A percentile compares a stretch with the other conserved stretches of the same genome.
Evolutionary conservation across 192 early-diverging fungal species (phyloP).

Genomic region (Spizellomyces sp.): DNA sequence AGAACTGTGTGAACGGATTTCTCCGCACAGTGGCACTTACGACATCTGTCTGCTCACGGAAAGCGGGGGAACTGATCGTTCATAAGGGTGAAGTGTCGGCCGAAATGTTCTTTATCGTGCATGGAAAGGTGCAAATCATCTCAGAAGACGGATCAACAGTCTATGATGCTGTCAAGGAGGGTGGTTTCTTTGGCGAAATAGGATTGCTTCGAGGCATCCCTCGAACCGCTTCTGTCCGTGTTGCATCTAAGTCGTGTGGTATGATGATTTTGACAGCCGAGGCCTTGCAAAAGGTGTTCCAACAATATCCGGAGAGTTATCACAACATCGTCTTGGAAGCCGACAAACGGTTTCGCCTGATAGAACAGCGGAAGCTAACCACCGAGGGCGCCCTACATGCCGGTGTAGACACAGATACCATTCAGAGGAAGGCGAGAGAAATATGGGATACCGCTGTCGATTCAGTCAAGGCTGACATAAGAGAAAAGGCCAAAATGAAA

Average conservation of each 20-base stretch:
- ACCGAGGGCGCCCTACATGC: neutral
- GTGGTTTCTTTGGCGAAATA: constrained; percentile 63
- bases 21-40: constrained; percentile 41
- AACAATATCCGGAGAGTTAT: constrained; percentile 53
- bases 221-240: constrained; percentile 49
- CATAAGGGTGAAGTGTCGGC: constrained; percentile 40
- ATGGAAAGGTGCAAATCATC: constrained; percentile 53
- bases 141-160: constrained; percentile 48
- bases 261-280: constrained; percentile 43
- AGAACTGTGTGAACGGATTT: constrained; percentile 48
- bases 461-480: too few relatives aligned
- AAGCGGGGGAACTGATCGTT: constrained; percentile 40
- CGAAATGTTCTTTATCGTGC: constrained; percentile 43
- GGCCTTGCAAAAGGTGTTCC: constrained; percentile 45
- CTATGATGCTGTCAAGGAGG: constrained; percentile 50
- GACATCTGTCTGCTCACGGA: constrained; percentile 37
- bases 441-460: constrained; percentile 3
- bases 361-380: constrained; percentile 31
- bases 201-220: constrained; percentile 46
- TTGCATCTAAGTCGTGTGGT: constrained; percentile 36
- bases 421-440: neutral
- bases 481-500: neutral
- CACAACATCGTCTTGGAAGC: constrained; percentile 51
- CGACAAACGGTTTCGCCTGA: constrained; percentile 42
- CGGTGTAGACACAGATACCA: neutral